phyloP scores from a whole-genome alignment of 2,329 filamentous ascomycete genomes.

The Sphaerulina populicola region DNA sequence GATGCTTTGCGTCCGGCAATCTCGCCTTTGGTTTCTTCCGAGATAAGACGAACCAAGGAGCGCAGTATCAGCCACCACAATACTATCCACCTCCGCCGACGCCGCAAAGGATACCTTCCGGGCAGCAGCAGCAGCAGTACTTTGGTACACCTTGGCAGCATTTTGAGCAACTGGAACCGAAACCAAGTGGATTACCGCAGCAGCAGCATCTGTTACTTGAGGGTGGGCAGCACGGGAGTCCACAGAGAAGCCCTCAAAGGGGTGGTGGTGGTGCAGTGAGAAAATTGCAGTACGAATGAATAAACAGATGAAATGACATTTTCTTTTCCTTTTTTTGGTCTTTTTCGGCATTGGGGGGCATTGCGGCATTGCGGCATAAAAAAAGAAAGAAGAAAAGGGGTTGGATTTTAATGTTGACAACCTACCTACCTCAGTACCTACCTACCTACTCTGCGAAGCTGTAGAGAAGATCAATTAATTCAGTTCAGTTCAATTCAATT shows the following conservation, averaged over 20 bases:
- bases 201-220: slow-evolving; percentile 22
- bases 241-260: slow-evolving; percentile 19
- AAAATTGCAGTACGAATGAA: too few relatives aligned
- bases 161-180: slow-evolving; percentile 26
- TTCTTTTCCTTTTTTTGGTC: too few relatives aligned
- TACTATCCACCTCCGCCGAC: slow-evolving; percentile 29
- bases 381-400: too few relatives aligned
- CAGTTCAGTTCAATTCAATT: too few relatives aligned
- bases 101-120: slow-evolving; percentile 30
- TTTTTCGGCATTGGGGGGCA: too few relatives aligned
- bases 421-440: too few relatives aligned
- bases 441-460: too few relatives aligned
- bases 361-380: too few relatives aligned
- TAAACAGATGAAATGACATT: too few relatives aligned
- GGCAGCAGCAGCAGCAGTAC: slow-evolving; percentile 15
- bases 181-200: slow-evolving; percentile 25
- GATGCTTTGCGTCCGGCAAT: slow-evolving; percentile 50
- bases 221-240: slow-evolving; percentile 17
- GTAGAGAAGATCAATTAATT: too few relatives aligned
- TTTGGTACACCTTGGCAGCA: slow-evolving; percentile 30
- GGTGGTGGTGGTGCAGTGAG: too few relatives aligned
- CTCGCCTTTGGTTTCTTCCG: slow-evolving; percentile 52
- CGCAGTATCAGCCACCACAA: slow-evolving; percentile 21
- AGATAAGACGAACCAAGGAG: slow-evolving; percentile 30
- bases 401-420: too few relatives aligned